Evolutionary conservation across 257 asterid genomes (phyloP), one percentile per base, ranked within the genome.

Genomic region (Orobanche coerulescens): DNA sequence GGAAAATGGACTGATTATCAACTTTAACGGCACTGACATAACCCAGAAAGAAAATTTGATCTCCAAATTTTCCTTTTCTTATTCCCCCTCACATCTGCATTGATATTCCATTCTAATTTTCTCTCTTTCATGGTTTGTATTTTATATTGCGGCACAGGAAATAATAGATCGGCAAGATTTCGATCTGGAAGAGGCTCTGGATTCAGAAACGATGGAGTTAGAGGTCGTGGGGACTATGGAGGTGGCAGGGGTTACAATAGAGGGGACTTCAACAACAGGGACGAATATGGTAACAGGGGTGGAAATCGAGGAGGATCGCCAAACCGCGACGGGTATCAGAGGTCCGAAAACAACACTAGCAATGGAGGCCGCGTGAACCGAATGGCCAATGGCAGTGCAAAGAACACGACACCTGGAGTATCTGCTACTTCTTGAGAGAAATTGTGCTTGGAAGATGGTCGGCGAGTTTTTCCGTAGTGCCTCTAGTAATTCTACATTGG

Each of bases 201-300:
- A 43, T 77, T 75, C 78, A 76, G 86, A 73, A 71, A 43, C 2
- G 86, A 75, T 11, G 82, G 81, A 63, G 69, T 43, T 25, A 84
- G 95, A 68, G 96, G 94, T 2, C 93, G 96, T 13, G 95, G 93
- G 14, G 72, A 70, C 70, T 86, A 76, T 48, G 89, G 80, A 42
- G 91, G 95, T 52, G 81, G 88, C 58, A 75, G 95, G 59, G 79
- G 79, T 30, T 74, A 80, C 44, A 79, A 75, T 63, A 78, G 92
- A 67, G 81, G 74, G 23, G 96, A 84, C 42, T 87, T 74, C 48
- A 69, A 66, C 58, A 79, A 84, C 20, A 64, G 94, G 73, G 73
- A 69, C 43, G 94, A 88, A 9, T 85, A 66, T 64, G 73, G 61
- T 49, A 76, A 75, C 79, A 74, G 95, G 69, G 85, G 84, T 65